phyloP scores from a whole-genome alignment of 148 eudicot genomes.

The Diospyros lotus region DNA sequence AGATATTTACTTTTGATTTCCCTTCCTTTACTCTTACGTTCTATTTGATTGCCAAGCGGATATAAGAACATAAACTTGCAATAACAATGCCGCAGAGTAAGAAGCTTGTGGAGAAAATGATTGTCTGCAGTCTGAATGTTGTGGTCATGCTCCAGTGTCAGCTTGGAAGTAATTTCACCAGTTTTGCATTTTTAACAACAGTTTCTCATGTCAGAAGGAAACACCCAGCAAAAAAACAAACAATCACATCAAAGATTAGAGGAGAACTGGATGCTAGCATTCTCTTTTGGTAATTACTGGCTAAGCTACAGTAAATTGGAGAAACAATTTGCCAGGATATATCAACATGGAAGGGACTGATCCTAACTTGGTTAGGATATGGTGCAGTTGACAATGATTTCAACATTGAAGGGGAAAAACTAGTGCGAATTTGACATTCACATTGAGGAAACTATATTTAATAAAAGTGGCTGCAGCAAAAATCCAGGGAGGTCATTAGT shows the following conservation, averaged over 20 bases:
- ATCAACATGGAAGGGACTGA: no score
- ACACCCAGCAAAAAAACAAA: not conserved
- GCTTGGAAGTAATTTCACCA: not conserved
- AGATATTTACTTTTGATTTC: not conserved
- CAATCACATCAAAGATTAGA: not conserved
- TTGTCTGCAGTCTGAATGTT: not conserved
- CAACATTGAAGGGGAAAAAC: not conserved
- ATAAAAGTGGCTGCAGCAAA: not conserved
- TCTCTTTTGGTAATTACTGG: not conserved
- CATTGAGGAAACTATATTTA: not conserved
- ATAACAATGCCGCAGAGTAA: not conserved
- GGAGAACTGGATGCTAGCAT: not conserved
- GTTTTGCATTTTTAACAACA: not conserved
- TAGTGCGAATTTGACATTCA: not conserved
- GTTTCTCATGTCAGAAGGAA: not conserved
- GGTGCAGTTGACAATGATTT: no score
- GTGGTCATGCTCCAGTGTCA: not conserved
- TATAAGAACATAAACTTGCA: not conserved
- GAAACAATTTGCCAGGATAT: not conserved
- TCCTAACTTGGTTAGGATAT: no score
- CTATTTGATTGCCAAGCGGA: not conserved
- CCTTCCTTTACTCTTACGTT: not conserved
- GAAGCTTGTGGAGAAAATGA: not conserved
- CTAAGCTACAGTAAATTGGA: not conserved
- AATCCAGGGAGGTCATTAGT: not conserved